These are phyloP conservation scores for Protomyces inundatus DNA, from an alignment of 1,139 yeast species.

Conservation along the genomic window DNA sequence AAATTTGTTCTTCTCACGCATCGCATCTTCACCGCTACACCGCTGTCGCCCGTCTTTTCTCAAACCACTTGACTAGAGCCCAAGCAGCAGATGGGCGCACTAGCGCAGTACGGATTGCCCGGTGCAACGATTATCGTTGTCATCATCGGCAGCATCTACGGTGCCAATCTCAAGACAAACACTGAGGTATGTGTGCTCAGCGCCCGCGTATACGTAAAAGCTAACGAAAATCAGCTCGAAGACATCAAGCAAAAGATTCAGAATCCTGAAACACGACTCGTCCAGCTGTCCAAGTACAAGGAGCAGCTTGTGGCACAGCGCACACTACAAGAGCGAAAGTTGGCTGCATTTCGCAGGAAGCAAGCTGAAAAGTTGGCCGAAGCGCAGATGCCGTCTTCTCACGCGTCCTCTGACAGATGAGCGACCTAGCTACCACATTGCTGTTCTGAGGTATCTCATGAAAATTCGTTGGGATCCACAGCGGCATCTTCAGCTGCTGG, in stretches of 20 bases:
- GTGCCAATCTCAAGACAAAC: slow-evolving; percentile 10
- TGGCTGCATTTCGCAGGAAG: neutral
- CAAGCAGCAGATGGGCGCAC: neutral
- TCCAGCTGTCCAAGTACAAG: slow-evolving; percentile 1
- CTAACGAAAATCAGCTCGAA: neutral
- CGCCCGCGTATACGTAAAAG: neutral
- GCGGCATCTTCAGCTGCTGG: too few species aligned
- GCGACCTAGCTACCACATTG: too few species aligned
- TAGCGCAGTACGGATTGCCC: slow-evolving; percentile 3
- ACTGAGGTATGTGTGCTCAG: neutral
- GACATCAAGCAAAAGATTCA: slow-evolving; percentile 2
- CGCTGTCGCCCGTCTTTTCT: too few species aligned
- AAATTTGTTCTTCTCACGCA: too few species aligned
- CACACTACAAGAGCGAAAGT: slow-evolving; percentile 10
- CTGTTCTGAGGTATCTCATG: too few species aligned
- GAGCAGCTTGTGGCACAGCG: slow-evolving; percentile 15
- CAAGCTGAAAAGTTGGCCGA: neutral
- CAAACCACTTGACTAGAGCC: too few species aligned
- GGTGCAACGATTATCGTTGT: slow-evolving; percentile 14
- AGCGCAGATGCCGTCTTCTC: too few species aligned
- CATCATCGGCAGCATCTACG: slow-evolving; percentile 16
- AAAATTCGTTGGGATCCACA: too few species aligned
- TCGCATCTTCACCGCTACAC: too few species aligned
- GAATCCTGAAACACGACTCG: neutral
- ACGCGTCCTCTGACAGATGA: too few species aligned